Base-by-base conservation (phyloP, 2,329 filamentous ascomycete genomes). In the Sporothrix pallida region DNA sequence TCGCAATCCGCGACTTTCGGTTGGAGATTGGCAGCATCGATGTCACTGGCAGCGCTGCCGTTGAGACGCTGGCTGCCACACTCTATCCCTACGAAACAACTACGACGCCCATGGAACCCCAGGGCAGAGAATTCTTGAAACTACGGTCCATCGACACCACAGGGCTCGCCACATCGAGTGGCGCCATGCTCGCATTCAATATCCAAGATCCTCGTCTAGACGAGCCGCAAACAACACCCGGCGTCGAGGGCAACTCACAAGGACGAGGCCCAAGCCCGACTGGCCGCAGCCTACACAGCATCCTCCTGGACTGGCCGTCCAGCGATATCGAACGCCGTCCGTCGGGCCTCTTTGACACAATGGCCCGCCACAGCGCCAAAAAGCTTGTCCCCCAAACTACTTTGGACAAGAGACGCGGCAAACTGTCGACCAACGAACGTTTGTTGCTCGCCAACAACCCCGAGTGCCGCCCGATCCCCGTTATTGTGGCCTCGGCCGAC, bases 131-230 rank as follows among this genome's bases (percentile, higher is more conserved):
- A 52, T 81, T 85, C 2, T 91, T 91, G 76, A 80, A 80, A 70
- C 84, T 84, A 9, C 81, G 93, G 2, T 80, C 81, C 15, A 86
- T 88, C 2, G 83, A 94, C 10, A 90, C 89, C 6, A 93, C 93
- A 77, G 87, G 92, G 1, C 87, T 91, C 0, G 86, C 90, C 2
- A 83, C 97, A 1, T 93, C 95, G 3, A 80, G 85, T 20, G 91
- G 92, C 71, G 87, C 91, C 1, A 80, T 96, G 3, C 83, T 98
- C 3, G 86, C 88, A 0, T 96, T 98, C 80, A 86, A 89, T 2
- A 85, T 92, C 3, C 86, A 90, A 71, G 96, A 99, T 79, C 94
- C 95, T 44, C 91, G 95, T 9, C 86, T 98, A 17, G 87, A 88
- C 73, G 92, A 94, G 79, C 95, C 95, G 83, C n/a, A 48, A n/a